Evolutionary conservation across 1,284 basidiomycete species (phyloP), one percentile per base, ranked within the genome.

Genomic region (Cystobasidium slooffiae): DNA sequence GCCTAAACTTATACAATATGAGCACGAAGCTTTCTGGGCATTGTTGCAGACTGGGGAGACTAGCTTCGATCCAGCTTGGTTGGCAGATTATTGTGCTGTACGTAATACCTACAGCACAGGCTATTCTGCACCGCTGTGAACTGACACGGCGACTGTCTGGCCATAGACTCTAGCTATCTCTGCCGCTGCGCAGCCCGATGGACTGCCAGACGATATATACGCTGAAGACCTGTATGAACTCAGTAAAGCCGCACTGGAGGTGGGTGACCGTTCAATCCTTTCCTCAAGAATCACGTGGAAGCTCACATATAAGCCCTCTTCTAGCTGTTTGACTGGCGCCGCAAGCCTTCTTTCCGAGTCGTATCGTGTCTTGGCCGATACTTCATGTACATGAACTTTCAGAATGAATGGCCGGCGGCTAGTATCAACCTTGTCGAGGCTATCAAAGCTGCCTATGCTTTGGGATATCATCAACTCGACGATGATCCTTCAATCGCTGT

Each of bases 21-120:
- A 72, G 16, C 61, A 62, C 16, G 61, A 51, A 37, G 61, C 51
- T 3, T 72, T 72, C 69, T 72, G 69, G 69, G 47, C 59, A 39
- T 46, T 72, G 9, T 31, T 64, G 14, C 58, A 64, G 41, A 37
- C 20, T 0, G 69, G 69, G 9, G 69, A 72, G 49, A 52, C 55
- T 12, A 46, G 59, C n/a, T 72, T 72, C 39, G 69, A 72, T 53
- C 69, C 69, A 22, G 64, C 64, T 41, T 66, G 64, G 64, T 24
- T 66, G 8, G 64, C 61, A 18, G 22, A 62, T n/a, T 61, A 72
- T 55, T 63, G 69, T 51, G 46, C 20, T 24, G 49, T 63, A 20
- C 41, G 58, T 39, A 46, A 61, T 53, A 20, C 39, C 44, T 20
- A 46, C 49, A 39, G 20, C 3, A n/a, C 20, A 1, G 37, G 24